phyloP scores from a whole-genome alignment of 768 basidiomycete genomes.

The Pisolithus marmoratus region DNA sequence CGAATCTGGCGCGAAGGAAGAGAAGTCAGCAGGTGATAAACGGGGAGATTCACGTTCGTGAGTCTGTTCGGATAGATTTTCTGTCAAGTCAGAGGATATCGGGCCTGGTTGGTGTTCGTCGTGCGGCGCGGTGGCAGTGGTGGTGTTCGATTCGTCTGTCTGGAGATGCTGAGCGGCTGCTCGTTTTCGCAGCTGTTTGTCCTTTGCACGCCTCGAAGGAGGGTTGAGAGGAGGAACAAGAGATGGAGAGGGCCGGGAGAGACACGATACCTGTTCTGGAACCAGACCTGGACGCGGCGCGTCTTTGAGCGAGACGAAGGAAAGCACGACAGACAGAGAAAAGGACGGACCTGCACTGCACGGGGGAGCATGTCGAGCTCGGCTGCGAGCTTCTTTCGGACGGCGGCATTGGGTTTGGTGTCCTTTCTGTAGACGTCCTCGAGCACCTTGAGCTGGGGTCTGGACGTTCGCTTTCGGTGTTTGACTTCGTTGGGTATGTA shows the following conservation, averaged over 20 bases:
- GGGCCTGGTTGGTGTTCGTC: conserved; percentile 27
- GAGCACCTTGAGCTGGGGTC: conserved; percentile 81
- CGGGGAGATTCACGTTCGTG: conserved; percentile 8
- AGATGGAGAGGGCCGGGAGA: background rate
- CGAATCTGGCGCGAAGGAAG: conserved; percentile 10
- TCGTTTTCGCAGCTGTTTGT: conserved; percentile 64
- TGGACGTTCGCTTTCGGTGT: conserved; percentile 86
- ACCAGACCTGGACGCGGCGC: conserved; percentile 65
- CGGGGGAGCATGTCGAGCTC: conserved; percentile 89
- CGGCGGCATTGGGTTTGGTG: conserved; percentile 83
- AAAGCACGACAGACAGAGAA: conserved; percentile 7
- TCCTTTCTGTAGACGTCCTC: conserved; percentile 83
- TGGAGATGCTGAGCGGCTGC: conserved; percentile 20
- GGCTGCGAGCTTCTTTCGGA: conserved; percentile 73
- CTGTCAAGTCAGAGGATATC: conserved; percentile 33
- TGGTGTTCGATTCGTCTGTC: conserved; percentile 11
- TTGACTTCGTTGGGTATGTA: conserved; percentile 92
- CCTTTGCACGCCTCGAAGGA: conserved; percentile 67
- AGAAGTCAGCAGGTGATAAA: conserved; percentile 3
- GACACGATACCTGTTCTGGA: conserved; percentile 68
- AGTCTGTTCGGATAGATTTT: conserved; percentile 30
- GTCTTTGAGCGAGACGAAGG: conserved; percentile 14
- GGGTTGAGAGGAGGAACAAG: conserved; percentile 8
- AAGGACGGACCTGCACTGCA: conserved; percentile 79
- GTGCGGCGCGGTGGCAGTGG: conserved; percentile 9